These are phyloP conservation scores for Chrysoporthe deuterocubensis DNA, from an alignment of 2,329 filamentous ascomycete species.

Conservation along the genomic window DNA sequence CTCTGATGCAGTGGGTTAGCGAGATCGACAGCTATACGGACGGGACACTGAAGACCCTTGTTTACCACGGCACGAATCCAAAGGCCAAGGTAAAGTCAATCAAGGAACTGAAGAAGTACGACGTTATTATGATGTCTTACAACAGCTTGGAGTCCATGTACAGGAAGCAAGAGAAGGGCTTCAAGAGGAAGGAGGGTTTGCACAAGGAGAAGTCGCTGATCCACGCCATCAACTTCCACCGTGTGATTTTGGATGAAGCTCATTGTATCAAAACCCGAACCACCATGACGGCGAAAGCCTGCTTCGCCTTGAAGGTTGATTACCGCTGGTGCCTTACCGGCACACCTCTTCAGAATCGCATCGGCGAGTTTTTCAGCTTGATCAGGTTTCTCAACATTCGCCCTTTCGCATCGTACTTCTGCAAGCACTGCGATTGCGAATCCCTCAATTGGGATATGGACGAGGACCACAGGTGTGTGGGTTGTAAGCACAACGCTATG, in stretches of 20 bases:
- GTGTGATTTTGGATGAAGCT: constrained; percentile 85
- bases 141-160: constrained; percentile 89
- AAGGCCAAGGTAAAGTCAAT: constrained; percentile 77
- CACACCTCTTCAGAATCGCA: constrained; percentile 94
- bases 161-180: constrained; percentile 90
- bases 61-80: constrained; percentile 85
- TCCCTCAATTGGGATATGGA: constrained; percentile 83
- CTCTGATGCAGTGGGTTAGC: constrained; percentile 91
- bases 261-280: constrained; percentile 89
- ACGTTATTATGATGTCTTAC: constrained; percentile 98
- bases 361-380: constrained; percentile 95
- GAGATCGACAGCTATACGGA: constrained; percentile 84
- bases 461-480: constrained; percentile 69
- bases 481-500: constrained; percentile 63
- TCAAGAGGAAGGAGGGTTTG: constrained; percentile 77
- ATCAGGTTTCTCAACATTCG: constrained; percentile 87
- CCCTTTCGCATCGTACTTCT: constrained; percentile 93
- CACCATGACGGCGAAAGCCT: constrained; percentile 91
- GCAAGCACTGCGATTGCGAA: constrained; percentile 82
- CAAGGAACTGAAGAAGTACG: constrained; percentile 77
- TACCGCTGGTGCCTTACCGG: constrained; percentile 97
- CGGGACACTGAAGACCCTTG: constrained; percentile 85
- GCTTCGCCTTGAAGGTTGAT: constrained; percentile 83
- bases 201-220: constrained; percentile 81
- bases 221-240: constrained; percentile 85